A percentile compares a stretch with the other conserved stretches of the same genome.
Evolutionary conservation across 768 basidiomycete species (phyloP).

Genomic region (Scleroderma citrinum): DNA sequence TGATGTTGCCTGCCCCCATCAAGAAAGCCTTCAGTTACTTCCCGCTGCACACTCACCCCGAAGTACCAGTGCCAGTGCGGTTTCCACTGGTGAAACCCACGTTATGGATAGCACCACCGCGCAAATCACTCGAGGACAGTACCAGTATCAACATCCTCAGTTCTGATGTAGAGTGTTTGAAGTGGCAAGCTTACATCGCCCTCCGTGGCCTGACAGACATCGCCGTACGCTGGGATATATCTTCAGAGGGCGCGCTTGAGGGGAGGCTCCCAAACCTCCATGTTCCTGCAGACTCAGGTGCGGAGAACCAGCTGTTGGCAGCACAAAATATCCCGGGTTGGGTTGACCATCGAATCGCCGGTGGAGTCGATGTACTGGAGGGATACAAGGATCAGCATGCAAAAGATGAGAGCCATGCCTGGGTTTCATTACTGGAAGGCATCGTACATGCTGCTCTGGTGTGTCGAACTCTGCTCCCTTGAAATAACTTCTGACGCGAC

Average conservation of each 20-base stretch:
- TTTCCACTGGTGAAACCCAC: conserved; percentile 33
- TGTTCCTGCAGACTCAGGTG: conserved; percentile 34
- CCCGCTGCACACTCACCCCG: conserved; percentile 50
- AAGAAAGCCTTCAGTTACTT: conserved; percentile 52
- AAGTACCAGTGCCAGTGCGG: conserved; percentile 27
- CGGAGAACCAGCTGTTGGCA: conserved; percentile 48
- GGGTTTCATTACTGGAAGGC: conserved; percentile 75
- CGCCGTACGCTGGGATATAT: conserved; percentile 60
- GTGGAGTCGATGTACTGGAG: conserved; percentile 44
- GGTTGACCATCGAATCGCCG: conserved; percentile 52
- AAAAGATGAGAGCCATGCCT: conserved; percentile 73
- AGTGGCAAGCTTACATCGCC: conserved; percentile 80
- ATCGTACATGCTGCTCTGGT: conserved; percentile 74
- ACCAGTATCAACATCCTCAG: conserved; percentile 41
- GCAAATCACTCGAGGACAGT: conserved; percentile 6
- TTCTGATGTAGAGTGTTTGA: conserved; percentile 79
- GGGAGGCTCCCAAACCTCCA: conserved; percentile 67
- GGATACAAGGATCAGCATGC: conserved; percentile 59
- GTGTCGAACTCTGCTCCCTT: conserved; percentile 16
- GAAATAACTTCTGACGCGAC: conserved; percentile 7
- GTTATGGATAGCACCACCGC: conserved; percentile 63
- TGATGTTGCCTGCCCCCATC: conserved; percentile 35
- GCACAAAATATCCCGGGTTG: conserved; percentile 68
- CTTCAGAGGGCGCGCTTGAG: conserved; percentile 63
- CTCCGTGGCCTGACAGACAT: conserved; percentile 48